Percentiles rank a stretch among this genome's conserved stretches.
phyloP scores from a whole-genome alignment of 2,329 filamentous ascomycete species.

The Lachnellula cervina region DNA sequence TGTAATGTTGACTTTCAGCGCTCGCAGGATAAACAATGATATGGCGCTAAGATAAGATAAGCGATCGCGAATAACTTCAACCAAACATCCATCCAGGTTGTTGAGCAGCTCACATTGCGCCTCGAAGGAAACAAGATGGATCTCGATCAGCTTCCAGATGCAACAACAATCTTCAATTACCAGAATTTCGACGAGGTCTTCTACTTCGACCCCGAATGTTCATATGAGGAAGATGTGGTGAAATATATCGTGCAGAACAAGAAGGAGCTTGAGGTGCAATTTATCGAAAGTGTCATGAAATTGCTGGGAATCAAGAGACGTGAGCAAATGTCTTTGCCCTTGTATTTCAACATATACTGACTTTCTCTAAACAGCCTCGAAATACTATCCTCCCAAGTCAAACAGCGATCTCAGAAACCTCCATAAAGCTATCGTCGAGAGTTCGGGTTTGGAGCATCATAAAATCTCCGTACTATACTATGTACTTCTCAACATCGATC shows the following conservation, averaged over 20 bases:
- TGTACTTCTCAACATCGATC: constrained; percentile 67
- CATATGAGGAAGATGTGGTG: constrained; percentile 56
- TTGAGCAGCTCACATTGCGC: neutral
- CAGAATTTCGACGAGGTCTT: constrained; percentile 67
- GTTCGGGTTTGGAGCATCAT: constrained; percentile 63
- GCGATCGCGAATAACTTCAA: constrained; percentile 7
- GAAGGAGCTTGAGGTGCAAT: constrained; percentile 66
- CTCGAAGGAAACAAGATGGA: neutral
- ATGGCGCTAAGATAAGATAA: constrained; percentile 22
- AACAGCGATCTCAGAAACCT: constrained; percentile 63
- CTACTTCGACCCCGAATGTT: constrained; percentile 51
- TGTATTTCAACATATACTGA: constrained; percentile 4
- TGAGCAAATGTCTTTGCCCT: constrained; percentile 34
- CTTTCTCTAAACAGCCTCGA: constrained; percentile 40
- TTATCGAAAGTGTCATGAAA: constrained; percentile 73
- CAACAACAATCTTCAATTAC: constrained; percentile 53
- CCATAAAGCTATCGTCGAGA: constrained; percentile 64
- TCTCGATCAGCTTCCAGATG: neutral
- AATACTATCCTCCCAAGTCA: constrained; percentile 69
- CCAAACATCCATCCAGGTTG: neutral
- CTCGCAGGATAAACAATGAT: constrained; percentile 1
- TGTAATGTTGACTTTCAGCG: neutral
- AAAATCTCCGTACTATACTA: constrained; percentile 83
- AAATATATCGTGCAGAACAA: constrained; percentile 63
- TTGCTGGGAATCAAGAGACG: constrained; percentile 66